Evolutionary conservation across 2,329 filamentous ascomycete species (phyloP).

Genomic region (Phialophora tarda): DNA sequence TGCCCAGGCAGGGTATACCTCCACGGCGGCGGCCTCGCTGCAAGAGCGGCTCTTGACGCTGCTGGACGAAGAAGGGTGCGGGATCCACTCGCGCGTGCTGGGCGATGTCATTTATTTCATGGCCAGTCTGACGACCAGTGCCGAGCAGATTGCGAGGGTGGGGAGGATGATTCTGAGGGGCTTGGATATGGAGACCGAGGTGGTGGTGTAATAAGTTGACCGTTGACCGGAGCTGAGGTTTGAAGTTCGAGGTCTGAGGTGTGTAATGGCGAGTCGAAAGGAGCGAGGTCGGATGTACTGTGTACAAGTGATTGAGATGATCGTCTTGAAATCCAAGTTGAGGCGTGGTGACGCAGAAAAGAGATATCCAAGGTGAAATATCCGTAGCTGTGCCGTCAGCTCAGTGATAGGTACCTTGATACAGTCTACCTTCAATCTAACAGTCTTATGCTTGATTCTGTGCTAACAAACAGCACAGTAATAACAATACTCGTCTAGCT

Average conservation of each 20-base stretch:
- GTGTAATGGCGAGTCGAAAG: not conserved
- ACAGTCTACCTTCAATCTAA: not conserved
- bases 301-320: not conserved
- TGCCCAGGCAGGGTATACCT: conserved; percentile 63
- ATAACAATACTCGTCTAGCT: not conserved
- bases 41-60: conserved; percentile 56
- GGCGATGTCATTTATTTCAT: conserved; percentile 68
- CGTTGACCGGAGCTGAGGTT: not conserved
- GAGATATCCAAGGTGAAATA: not conserved
- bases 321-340: not conserved
- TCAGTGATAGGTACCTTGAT: not conserved
- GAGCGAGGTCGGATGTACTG: not conserved
- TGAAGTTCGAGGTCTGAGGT: too few species aligned
- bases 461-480: not conserved
- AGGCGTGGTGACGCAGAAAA: not conserved
- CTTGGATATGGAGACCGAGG: conserved; percentile 29
- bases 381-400: not conserved
- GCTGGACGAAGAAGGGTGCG: conserved; percentile 47
- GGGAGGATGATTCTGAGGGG: conserved; percentile 33
- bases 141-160: conserved; percentile 41
- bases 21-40: conserved; percentile 59
- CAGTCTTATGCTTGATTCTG: not conserved
- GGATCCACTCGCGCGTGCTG: conserved; percentile 64
- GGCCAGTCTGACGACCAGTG: conserved; percentile 59
- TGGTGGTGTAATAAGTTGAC: not conserved